These are phyloP conservation scores for Mycena vulgaris DNA, from an alignment of 768 basidiomycete species.

Conservation along the genomic window DNA sequence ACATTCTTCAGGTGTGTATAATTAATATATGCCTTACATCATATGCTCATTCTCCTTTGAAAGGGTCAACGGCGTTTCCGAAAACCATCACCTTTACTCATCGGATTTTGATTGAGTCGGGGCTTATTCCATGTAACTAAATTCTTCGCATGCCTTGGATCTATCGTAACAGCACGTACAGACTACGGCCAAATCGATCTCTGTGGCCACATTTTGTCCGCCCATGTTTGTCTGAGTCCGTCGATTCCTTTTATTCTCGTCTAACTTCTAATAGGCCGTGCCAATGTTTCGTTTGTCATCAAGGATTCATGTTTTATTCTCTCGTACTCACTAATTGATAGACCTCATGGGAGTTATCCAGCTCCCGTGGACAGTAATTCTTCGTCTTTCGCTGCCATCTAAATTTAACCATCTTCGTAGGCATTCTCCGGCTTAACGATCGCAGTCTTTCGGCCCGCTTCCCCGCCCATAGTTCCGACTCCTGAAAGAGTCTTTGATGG, in stretches of 20 bases:
- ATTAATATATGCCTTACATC: not conserved
- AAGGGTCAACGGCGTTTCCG: conserved; percentile 38
- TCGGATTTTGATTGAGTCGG: conserved; percentile 25
- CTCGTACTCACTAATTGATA: not conserved
- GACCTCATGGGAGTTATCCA: conserved; percentile 38
- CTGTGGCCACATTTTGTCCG: conserved; percentile 36
- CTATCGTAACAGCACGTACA: not conserved
- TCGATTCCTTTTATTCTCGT: too few species aligned
- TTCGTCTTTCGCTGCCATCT: not conserved
- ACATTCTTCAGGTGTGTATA: conserved; percentile 44
- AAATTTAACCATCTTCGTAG: conserved; percentile 1
- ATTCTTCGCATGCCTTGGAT: not conserved
- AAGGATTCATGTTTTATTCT: not conserved
- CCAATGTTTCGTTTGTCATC: conserved; percentile 39
- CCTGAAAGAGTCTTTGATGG: conserved; percentile 42
- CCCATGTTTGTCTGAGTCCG: conserved; percentile 17
- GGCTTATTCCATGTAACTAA: conserved; percentile 29
- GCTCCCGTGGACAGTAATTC: conserved; percentile 34
- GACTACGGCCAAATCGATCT: conserved; percentile 41
- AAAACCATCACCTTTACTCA: conserved; percentile 31
- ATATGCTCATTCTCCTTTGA: not conserved
- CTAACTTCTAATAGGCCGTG: conserved; percentile 15
- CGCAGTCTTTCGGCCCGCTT: conserved; percentile 26
- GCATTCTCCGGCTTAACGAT: conserved; percentile 32
- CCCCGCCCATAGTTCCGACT: conserved; percentile 38